Conservation (phyloP, 1,139 yeast species). For the Debaryomycetaceae sp. region DNA sequence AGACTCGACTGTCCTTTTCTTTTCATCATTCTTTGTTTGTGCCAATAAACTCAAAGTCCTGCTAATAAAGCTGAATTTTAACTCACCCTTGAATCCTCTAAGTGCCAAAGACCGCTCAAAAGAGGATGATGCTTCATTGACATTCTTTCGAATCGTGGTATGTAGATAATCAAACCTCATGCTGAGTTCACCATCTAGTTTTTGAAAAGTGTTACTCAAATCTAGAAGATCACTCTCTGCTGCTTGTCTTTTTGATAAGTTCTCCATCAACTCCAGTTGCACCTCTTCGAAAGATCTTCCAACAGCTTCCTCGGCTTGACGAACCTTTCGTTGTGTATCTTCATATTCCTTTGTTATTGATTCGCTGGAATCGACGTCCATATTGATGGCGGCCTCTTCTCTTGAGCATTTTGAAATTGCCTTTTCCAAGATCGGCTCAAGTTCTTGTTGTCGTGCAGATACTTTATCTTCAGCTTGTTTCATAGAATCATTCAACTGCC, state of each 20-base stretch:
- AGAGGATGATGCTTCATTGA: slow-evolving; percentile 34
- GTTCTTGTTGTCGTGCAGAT: slow-evolving; percentile 15
- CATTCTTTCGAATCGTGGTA: slow-evolving; percentile 36
- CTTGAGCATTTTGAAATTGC: slow-evolving; percentile 34
- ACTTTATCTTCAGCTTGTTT: slow-evolving; percentile 13
- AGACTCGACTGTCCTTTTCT: slow-evolving; percentile 70
- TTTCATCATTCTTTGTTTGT: slow-evolving; percentile 55
- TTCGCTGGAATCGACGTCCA: slow-evolving; percentile 31
- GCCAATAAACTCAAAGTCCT: slow-evolving; percentile 54
- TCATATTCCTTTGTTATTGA: slow-evolving; percentile 34
- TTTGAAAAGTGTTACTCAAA: slow-evolving; percentile 20
- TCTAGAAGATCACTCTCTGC: slow-evolving; percentile 23
- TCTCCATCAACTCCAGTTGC: slow-evolving; percentile 25
- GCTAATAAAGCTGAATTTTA: slow-evolving; percentile 58
- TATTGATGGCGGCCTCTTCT: slow-evolving; percentile 23
- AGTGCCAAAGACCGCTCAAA: slow-evolving; percentile 59
- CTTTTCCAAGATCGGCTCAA: slow-evolving; percentile 16
- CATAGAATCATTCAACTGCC: slow-evolving; percentile 10
- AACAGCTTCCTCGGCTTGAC: slow-evolving; percentile 33
- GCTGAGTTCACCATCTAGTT: slow-evolving; percentile 34
- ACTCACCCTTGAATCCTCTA: slow-evolving; percentile 74
- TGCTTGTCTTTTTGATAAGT: slow-evolving; percentile 24
- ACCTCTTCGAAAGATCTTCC: slow-evolving; percentile 39
- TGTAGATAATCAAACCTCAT: slow-evolving; percentile 50
- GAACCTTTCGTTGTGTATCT: slow-evolving; percentile 29